Evolutionary conservation across 2,329 filamentous ascomycete genomes (phyloP), one percentile per base, ranked within the genome.

Genomic region (Colletotrichum somersetense): DNA sequence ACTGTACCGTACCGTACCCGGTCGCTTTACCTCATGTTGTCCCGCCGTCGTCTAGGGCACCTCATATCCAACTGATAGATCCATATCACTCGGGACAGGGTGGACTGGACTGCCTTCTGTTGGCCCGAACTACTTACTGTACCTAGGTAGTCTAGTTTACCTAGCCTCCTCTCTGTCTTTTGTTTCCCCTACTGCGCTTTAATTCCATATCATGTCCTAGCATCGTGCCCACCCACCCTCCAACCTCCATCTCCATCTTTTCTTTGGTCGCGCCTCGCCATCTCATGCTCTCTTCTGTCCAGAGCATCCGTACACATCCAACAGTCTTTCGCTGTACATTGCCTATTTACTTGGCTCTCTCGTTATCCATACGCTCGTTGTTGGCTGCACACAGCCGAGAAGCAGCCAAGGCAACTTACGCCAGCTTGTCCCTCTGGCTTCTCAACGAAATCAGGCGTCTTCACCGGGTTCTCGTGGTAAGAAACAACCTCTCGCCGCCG

Each of bases 161-260:
- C 40, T 61, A 48, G 55, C 55, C 66, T 69, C 35, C 55, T 66
- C 66, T 65, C 26, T 48, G 55, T 72, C 66, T 65, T 61, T 70
- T 66, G 66, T 57, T 71, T 70, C 66, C 70, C 66, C 61, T 69
- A 66, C 40, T 48, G 66, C 53, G 69, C 66, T 70, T 65, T 61
- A 65, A 65, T 70, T 65, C 59, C 70, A 70, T 70, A 72, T 72
- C 61, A 70, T 72, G 70, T 66, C 66, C 70, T 69, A 72, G 70
- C 55, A 70, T 59, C 61, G 70, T 50, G 55, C 57, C 66, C 33
- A 7, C 52, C 52, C 52, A 7, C 52, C 30, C 52, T 59, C 70
- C 70, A 44, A 72, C 33, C 61, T 40, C 42, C 66, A 65, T 65
- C 66, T 62, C 70, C 70, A 65, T 72, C 61, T 50, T 30, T 65